Evolutionary conservation across 371 early-diverging fungal species (phyloP), one percentile per base, ranked within the genome.

Genomic region (Lichtheimia hyalospora): DNA sequence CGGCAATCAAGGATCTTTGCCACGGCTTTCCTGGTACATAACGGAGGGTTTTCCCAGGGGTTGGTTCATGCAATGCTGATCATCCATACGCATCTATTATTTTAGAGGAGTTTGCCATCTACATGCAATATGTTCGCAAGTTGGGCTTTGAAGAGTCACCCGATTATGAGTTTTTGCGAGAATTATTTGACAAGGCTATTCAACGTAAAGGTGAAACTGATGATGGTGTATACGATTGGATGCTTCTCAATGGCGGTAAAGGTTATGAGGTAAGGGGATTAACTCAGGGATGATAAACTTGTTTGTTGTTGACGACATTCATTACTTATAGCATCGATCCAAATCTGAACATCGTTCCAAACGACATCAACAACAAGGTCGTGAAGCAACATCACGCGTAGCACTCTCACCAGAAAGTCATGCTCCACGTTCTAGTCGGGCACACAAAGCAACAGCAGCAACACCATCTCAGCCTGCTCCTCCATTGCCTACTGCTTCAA

Each of bases 131-230:
- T 70, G 94, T 91, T 25, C 85, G 98, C 61, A 89, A 89, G 63
- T 81, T 98, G 43, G 89, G 91, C 23, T 99, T 97, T 72, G 97
- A 98, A 69, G 97, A 97, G 70, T 87, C 87, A 42, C 99, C 99
- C 5, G 95, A 98, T 72, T 99, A 99, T 71, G 92, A 93, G 61
- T 86, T 84, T 54, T 67, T 98, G 68, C 84, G 88, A 61, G 87
- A 88, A 13, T 71, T 99, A 23, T 93, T 99, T 69, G 89, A 91
- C 75, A 88, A 88, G 60, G 94, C 90, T 2, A 68, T 97, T 50
- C 81, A 80, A 52, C 77, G 81, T 46, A 73, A 79, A 49, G 87
- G 85, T 54, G 90, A 92, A 61, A 74, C 68, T 27, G 96, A 96
- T 66, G 96, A 96, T 69, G 90, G 88, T 8, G 77, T 96, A 13